These are phyloP conservation scores for Persicaria tinctoria DNA, from an alignment of 148 eudicot species.

Conservation along the genomic window DNA sequence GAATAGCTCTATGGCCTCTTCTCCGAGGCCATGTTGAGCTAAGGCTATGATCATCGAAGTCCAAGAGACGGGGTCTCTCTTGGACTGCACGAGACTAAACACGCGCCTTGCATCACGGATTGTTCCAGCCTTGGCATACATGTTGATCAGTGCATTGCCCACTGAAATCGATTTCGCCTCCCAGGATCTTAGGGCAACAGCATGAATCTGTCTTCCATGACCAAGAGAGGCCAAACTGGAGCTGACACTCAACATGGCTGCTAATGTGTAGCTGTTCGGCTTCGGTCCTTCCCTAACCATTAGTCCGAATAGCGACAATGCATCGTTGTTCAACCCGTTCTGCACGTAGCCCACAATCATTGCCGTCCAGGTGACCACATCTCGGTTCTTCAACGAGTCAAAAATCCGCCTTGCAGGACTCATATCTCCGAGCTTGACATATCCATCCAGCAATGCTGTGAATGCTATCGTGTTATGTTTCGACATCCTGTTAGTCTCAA, in stretches of 20 bases:
- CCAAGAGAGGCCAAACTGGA: conserved; percentile 30
- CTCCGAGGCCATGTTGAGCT: conserved; percentile 44
- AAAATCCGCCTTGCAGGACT: conserved; percentile 33
- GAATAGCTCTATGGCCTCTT: conserved; percentile 32
- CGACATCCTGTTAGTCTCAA: conserved; percentile 22
- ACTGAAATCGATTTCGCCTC: conserved; percentile 30
- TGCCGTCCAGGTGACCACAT: conserved; percentile 40
- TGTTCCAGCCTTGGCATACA: conserved; percentile 38
- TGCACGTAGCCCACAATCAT: conserved; percentile 43
- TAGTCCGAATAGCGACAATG: conserved; percentile 25
- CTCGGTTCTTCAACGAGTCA: conserved; percentile 27
- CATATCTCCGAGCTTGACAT: conserved; percentile 34
- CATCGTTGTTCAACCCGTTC: conserved; percentile 28
- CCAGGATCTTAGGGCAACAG: conserved; percentile 25
- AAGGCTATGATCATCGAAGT: conserved; percentile 42
- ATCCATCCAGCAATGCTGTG: conserved; percentile 39
- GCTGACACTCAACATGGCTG: conserved; percentile 32
- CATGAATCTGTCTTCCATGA: conserved; percentile 41
- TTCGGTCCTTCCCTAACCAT: conserved; percentile 38
- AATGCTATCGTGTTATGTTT: conserved; percentile 34
- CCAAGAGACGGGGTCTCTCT: conserved; percentile 30
- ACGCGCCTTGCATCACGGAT: conserved; percentile 21
- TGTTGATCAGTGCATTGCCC: conserved; percentile 29
- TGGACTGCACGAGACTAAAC: conserved; percentile 18
- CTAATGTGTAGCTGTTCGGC: conserved; percentile 33